These are phyloP conservation scores for Mycena galopus DNA, from an alignment of 768 basidiomycete genomes.

Conservation along the genomic window DNA sequence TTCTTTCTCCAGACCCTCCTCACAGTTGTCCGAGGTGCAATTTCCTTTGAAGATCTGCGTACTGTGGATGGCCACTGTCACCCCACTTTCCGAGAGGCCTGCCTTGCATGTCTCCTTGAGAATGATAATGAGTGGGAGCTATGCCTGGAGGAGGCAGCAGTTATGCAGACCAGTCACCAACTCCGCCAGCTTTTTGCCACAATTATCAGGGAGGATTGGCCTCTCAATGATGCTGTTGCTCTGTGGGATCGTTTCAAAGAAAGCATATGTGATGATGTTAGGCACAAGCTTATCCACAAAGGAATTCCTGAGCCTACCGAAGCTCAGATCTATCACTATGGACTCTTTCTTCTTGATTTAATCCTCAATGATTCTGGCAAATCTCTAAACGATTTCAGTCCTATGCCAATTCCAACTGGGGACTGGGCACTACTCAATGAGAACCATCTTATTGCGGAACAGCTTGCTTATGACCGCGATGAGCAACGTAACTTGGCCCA, in stretches of 20 bases:
- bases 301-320: background rate
- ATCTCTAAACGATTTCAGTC: slow-evolving; percentile 38
- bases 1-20: slow-evolving; percentile 58
- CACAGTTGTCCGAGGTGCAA: slow-evolving; percentile 52
- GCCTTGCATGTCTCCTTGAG: slow-evolving; percentile 55
- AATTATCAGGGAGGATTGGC: slow-evolving; percentile 50
- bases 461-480: slow-evolving; percentile 15
- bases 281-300: background rate
- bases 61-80: slow-evolving; percentile 42
- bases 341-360: slow-evolving; percentile 54
- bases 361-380: slow-evolving; percentile 42
- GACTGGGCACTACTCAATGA: slow-evolving; percentile 35
- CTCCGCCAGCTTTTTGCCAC: slow-evolving; percentile 55
- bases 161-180: slow-evolving; percentile 51
- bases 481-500: slow-evolving; percentile 23
- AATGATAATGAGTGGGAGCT: slow-evolving; percentile 60
- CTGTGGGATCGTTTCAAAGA: slow-evolving; percentile 19
- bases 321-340: slow-evolving; percentile 28
- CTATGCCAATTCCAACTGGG: slow-evolving; percentile 29
- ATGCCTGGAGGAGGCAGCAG: slow-evolving; percentile 51
- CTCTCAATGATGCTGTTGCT: slow-evolving; percentile 4
- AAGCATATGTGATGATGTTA: slow-evolving; percentile 58
- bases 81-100: slow-evolving; percentile 58
- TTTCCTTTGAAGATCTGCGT: slow-evolving; percentile 42
- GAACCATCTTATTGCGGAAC: slow-evolving; percentile 24